Evolutionary conservation across 2,329 filamentous ascomycete genomes (phyloP), one percentile per base, ranked within the genome.

Genomic region (Colletotrichum musicola): DNA sequence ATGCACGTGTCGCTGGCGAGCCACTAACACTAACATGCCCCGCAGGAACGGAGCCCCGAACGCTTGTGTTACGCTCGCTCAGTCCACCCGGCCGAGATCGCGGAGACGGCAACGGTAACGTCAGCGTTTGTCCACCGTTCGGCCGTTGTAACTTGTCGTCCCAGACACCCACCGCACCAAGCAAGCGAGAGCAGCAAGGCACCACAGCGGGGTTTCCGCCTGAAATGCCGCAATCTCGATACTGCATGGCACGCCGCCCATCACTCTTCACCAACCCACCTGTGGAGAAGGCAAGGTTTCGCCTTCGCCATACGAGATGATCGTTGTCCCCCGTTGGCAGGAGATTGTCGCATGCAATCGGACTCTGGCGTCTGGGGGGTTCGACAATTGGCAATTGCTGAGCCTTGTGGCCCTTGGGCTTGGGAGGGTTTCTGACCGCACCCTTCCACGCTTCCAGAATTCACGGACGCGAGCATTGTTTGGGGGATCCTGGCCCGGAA

Each of bases 161-260:
- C 20, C 18, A 35, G 30, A 35, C 30, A 35, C 30, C 30, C 30
- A 35, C 30, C 30, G 10, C 30, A 35, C 10, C 30, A 35, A 35
- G 30, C 30, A 35, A 35, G 30, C 30, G 46, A 59, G 30, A 46
- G 47, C 42, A 20, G 40, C 22, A 40, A 35, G 49, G 53, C 55
- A 54, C 35, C 30, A 22, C 22, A 68, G 62, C 65, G 62, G 65
- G 50, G 55, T 55, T 35, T 44, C 44, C 30, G 50, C 54, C 42
- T 25, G 55, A 68, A 65, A 68, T 65, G 65, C 62, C 65, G 62
- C 62, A 68, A 68, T 68, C 55, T 56, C 49, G 55, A 68, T 60
- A 56, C 61, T 61, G 49, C 62, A 56, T 56, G 42, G 54, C 50
- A 42, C n/a, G 49, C 20, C 56, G 50, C 44, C 50, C 62, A 68